phyloP scores from a whole-genome alignment of 2,329 filamentous ascomycete species.

The Botrytis galanthina region DNA sequence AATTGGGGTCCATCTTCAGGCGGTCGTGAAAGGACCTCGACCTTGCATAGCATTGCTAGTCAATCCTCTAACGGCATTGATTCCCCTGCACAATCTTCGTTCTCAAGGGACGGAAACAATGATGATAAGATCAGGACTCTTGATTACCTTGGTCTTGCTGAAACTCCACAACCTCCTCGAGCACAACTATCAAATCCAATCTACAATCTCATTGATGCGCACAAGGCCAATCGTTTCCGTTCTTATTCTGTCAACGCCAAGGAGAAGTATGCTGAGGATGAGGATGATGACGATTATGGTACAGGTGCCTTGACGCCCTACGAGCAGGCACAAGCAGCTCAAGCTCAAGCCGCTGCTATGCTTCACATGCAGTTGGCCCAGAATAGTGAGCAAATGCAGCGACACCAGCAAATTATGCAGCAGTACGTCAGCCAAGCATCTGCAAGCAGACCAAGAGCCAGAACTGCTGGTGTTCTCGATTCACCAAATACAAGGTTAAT shows the following conservation, averaged over 20 bases:
- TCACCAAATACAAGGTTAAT: conserved; percentile 48
- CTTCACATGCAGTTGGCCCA: conserved; percentile 63
- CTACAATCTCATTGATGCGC: conserved; percentile 55
- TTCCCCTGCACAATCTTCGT: conserved; percentile 82
- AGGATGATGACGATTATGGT: conserved; percentile 71
- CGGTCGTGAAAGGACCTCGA: conserved; percentile 79
- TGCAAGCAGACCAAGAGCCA: conserved; percentile 77
- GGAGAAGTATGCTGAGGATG: conserved; percentile 89
- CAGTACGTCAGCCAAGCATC: conserved; percentile 85
- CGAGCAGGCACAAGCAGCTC: conserved; percentile 45
- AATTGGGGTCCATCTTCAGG: conserved; percentile 70
- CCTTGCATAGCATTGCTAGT: conserved; percentile 77
- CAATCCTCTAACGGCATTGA: conserved; percentile 86
- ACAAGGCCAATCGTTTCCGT: conserved; percentile 80
- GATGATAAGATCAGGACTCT: conserved; percentile 91
- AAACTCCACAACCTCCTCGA: conserved; percentile 80
- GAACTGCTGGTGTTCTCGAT: conserved; percentile 89
- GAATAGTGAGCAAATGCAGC: conserved; percentile 51
- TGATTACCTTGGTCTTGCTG: conserved; percentile 92
- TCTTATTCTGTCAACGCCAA: conserved; percentile 99
- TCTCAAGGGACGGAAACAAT: conserved; percentile 78
- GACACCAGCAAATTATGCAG: conserved; percentile 90
- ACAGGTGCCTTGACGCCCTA: conserved; percentile 47
- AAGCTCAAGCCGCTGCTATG: conserved; percentile 45
- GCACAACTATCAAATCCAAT: conserved; percentile 73